Percentiles rank a stretch among this genome's conserved stretches.
Conservation (phyloP, 2,329 filamentous ascomycete genomes). For the Gyromitra esculenta region DNA sequence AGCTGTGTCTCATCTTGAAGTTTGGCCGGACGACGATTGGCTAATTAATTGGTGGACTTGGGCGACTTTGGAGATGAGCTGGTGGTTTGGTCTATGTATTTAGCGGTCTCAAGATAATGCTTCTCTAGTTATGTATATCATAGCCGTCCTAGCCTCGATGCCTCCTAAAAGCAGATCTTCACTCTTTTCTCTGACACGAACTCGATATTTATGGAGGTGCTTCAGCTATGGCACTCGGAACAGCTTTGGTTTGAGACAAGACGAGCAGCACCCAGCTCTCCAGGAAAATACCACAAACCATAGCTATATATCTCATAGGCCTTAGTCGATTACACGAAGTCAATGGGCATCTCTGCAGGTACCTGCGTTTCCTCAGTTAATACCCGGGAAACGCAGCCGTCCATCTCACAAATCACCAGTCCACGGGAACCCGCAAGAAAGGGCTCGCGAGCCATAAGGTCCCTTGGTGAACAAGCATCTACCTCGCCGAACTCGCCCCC, state of each 20-base stretch:
- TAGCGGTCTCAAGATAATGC: no score
- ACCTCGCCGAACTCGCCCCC: not conserved
- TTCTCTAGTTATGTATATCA: not conserved
- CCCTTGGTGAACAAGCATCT: not conserved
- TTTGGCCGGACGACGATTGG: not conserved
- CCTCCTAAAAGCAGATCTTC: not conserved
- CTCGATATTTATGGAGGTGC: not conserved
- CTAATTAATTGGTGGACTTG: no score
- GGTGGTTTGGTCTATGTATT: not conserved
- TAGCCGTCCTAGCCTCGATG: not conserved
- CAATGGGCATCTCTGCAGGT: not conserved
- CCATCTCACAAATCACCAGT: conserved; percentile 4
- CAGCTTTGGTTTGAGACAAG: not conserved
- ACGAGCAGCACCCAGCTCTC: not conserved
- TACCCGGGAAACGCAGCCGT: not conserved
- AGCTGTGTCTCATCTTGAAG: not conserved
- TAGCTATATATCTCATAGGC: not conserved
- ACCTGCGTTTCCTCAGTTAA: not conserved
- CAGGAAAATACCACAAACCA: not conserved
- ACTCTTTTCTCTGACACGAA: not conserved
- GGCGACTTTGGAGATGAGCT: not conserved
- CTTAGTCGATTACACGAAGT: not conserved
- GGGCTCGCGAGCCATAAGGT: not conserved
- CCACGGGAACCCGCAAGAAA: not conserved
- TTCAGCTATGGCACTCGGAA: not conserved